phyloP scores from a whole-genome alignment of 2,329 filamentous ascomycete genomes.

The Pseudopyrenochaeta lycopersici region DNA sequence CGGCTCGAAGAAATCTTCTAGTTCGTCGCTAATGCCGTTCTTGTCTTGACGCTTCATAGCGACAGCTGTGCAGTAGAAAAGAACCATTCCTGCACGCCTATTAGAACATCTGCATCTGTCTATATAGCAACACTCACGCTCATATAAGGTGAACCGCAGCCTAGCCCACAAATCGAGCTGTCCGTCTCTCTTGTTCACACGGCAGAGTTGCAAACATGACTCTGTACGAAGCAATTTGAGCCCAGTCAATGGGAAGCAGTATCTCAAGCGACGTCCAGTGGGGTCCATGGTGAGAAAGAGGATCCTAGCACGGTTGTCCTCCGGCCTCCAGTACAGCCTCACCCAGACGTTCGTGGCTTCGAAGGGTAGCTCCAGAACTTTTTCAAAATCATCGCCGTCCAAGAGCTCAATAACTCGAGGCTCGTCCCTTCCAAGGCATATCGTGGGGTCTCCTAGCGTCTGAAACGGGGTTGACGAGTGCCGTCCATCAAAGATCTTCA shows the following conservation, averaged over 20 bases:
- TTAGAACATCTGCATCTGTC: conserved; percentile 7
- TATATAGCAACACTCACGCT: conserved; percentile 52
- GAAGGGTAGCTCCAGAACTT: conserved; percentile 56
- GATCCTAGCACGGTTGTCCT: conserved; percentile 63
- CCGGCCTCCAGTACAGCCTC: conserved; percentile 61
- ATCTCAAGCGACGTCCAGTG: conserved; percentile 51
- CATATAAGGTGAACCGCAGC: conserved; percentile 64
- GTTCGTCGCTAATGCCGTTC: conserved; percentile 47
- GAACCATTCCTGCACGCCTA: conserved; percentile 58
- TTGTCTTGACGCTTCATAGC: conserved; percentile 67
- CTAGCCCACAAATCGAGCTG: conserved; percentile 62
- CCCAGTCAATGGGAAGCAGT: conserved; percentile 61
- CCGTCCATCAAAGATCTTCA: conserved; percentile 54
- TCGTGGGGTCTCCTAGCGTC: conserved; percentile 41
- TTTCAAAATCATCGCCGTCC: conserved; percentile 52
- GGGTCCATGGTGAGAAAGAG: conserved; percentile 59
- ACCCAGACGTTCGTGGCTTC: conserved; percentile 57
- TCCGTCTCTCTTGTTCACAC: conserved; percentile 50
- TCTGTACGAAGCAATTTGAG: conserved; percentile 53
- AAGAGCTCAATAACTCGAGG: conserved; percentile 45
- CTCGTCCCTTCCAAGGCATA: conserved; percentile 48
- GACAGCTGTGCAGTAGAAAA: conserved; percentile 66
- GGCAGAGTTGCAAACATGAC: conserved; percentile 53
- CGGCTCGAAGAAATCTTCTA: conserved; percentile 61
- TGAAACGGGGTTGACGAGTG: conserved; percentile 50